Evolutionary conservation across 345 rosid genomes (phyloP), one percentile per base, ranked within the genome.

Genomic region (Xanthoceras sorbifolium): DNA sequence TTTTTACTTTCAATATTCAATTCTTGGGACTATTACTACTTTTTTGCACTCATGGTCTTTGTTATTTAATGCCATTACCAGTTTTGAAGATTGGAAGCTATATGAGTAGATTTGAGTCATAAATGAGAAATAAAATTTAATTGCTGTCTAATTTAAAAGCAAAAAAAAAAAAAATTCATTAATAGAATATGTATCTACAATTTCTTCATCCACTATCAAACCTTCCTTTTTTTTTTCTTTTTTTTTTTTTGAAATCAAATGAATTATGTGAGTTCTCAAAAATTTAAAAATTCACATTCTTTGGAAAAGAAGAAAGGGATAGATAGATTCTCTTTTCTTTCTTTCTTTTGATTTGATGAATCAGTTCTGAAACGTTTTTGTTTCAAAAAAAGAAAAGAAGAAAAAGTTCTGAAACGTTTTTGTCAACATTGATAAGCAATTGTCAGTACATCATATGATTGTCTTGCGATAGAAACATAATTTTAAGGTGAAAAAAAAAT

Each of bases 1-100:
- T 9, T 26, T 73, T 6, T 61, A 28, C 76, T 26, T 26, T 55
- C 29, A n/a, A n/a, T n/a, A 61, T 44, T 73, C 60, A 73, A 71
- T 57, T 55, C 74, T 34, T 31, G 63, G 10, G 17, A 71, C 31
- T 15, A 44, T 25, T 55, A 23, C 48, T 31, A n/a, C n/a, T 73
- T 18, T 73, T 34, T 40, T 4, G 42, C 42, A 6, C 59, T 42
- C 6, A 0, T 2, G n/a, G 67, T n/a, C 29, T 20, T 44, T 73
- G 50, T 31, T 50, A 48, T 48, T n/a, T 9, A 61, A 63, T 63
- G 61, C 59, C 32, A 48, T 48, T 69, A 50, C 9, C 22, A 15
- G 54, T 59, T 25, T 60, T 60, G 34, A 40, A 23, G 15, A 40
- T 72, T 60, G 23, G 14, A 26, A 42, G 76, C 26, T 40, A 42